Base-by-base conservation (phyloP, 192 early-diverging fungal species). In the Rhizophagus clarus region DNA sequence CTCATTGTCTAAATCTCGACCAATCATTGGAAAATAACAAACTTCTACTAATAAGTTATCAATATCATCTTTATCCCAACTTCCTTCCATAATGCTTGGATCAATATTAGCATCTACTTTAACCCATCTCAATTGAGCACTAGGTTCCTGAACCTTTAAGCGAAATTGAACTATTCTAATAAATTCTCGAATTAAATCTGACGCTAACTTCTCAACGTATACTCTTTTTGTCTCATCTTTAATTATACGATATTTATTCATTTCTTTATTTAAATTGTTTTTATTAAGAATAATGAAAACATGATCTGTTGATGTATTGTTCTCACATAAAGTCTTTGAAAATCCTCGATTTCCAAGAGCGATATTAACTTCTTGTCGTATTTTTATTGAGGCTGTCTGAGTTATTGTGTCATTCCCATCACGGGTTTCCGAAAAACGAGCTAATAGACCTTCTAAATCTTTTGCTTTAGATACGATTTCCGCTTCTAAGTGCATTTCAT, bases 181-280 rank as follows among this genome's bases (percentile, higher is more conserved):
- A 31, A 66, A 26, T 15, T 66, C 63, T 31, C 63, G 63, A 66
- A 66, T 66, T 4, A 66, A 11, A 31, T 26, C 15, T 31, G 29
- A 2, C 5, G 24, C 63, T 4, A 31, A 10, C 9, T 66, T 66
- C 28, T 66, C 63, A 15, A 66, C n/a, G 7, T 31, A 14, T 32
- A 0, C 3, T 66, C 3, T 66, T 22, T 32, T 66, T 2, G 2
- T 17, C 0, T 11, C 28, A 31, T 66, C 15, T 17, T 66, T 66
- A 32, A 66, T 66, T 31, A 31, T 66, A 66, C 63, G 63, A 29
- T 66, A 66, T 66, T 66, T 26, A 66, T 66, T 66, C 10, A 66
- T 66, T 29, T 26, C 29, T 5, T 31, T 31, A 66, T 31, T 66
- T 17, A 66, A 31, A 15, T 31, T 1, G 0, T 32, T 5, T 66